Percentiles rank a stretch among this genome's conserved stretches.
These are phyloP conservation scores for Achlya hypogyna DNA, from an alignment of 352 stramenopile genomes.

Conservation along the genomic window DNA sequence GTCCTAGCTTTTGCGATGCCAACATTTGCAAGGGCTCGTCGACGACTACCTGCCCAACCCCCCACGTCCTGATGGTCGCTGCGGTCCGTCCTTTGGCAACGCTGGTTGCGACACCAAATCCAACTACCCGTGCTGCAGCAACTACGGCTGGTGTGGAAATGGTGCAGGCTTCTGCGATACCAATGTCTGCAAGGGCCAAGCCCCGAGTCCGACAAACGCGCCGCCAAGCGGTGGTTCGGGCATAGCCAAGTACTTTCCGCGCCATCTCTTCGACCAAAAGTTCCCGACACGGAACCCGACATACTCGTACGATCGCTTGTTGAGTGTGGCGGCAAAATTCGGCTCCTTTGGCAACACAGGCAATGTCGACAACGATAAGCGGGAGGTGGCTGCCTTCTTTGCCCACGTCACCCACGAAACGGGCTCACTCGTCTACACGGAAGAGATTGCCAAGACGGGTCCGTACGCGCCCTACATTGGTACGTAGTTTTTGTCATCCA, in stretches of 20 bases:
- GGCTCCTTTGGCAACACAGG: neutral
- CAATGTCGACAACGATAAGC: conserved; percentile 5
- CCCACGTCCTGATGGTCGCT: neutral
- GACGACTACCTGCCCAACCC: no score
- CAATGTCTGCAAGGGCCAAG: no score
- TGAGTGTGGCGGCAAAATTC: neutral
- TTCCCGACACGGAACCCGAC: neutral
- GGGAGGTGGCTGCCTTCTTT: conserved; percentile 1
- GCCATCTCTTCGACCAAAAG: neutral
- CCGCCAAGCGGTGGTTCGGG: no score
- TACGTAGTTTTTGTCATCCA: no score
- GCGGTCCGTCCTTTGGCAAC: neutral
- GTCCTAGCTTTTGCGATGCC: neutral
- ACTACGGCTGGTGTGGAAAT: neutral
- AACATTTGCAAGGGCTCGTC: no score
- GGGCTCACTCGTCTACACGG: neutral
- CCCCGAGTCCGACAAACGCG: no score
- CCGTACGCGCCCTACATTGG: neutral
- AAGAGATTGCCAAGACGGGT: neutral
- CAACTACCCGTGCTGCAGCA: neutral
- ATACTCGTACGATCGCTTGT: neutral
- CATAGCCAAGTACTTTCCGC: neutral
- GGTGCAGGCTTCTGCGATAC: neutral
- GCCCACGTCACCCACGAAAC: conserved; percentile 11
- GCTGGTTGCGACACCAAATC: neutral